phyloP scores from a whole-genome alignment of 163 green algal genomes.

The Chlamydomonas reinhardtii region DNA sequence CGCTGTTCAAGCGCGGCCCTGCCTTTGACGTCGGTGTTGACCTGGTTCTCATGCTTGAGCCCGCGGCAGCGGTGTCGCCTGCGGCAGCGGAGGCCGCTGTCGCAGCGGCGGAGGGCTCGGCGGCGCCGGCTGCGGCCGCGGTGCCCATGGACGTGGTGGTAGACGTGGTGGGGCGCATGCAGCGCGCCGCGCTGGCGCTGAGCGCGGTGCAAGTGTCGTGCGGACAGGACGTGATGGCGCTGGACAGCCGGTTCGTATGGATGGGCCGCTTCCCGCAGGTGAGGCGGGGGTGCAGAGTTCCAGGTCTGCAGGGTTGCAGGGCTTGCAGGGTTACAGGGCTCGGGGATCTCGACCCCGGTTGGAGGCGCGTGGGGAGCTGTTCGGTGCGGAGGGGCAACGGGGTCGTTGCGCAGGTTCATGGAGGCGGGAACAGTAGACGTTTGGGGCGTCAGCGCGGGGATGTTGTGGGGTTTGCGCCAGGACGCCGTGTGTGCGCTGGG shows the following conservation, averaged over 20 bases:
- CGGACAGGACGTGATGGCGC: constrained; percentile 14
- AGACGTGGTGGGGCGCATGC: constrained; percentile 20
- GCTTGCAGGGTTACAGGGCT: too few species aligned
- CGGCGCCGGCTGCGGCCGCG: not conserved
- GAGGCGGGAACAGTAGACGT: too few species aligned
- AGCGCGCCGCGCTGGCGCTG: not conserved
- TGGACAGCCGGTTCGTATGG: constrained; percentile 16
- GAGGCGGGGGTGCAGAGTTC: too few species aligned
- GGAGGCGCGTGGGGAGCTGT: too few species aligned
- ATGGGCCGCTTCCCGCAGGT: constrained; percentile 36
- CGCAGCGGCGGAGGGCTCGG: not conserved
- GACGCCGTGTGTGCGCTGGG: too few species aligned
- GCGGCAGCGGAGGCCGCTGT: not conserved
- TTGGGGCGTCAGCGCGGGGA: too few species aligned
- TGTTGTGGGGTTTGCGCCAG: too few species aligned
- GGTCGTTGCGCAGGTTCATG: too few species aligned
- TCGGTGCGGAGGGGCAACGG: too few species aligned
- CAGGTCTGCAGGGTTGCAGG: too few species aligned
- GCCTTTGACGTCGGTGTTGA: constrained; percentile 53
- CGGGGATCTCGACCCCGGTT: too few species aligned
- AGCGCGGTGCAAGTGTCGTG: constrained; percentile 29
- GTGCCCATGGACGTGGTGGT: not conserved
- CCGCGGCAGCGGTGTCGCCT: not conserved
- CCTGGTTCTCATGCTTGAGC: constrained; percentile 51
- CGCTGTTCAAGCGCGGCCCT: constrained; percentile 56